Conservation (phyloP, 305 asterid genomes). For the Ajuga reptans region DNA sequence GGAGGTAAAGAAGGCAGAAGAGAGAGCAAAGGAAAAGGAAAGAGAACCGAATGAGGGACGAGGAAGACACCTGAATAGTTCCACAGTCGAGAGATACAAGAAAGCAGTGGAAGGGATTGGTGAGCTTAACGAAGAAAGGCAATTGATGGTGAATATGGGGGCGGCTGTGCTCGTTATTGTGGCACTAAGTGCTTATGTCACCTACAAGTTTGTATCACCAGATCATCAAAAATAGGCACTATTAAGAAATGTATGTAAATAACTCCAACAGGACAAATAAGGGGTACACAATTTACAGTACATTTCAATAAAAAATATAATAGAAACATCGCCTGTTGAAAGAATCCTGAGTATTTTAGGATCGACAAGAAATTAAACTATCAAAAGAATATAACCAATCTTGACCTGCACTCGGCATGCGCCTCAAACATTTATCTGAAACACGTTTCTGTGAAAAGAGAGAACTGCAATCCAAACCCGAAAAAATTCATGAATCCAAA, state of each 20-base stretch:
- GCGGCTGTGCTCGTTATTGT: constrained; percentile 53
- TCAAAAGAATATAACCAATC: background rate
- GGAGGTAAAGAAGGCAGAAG: background rate
- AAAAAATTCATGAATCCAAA: background rate
- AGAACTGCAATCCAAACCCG: background rate
- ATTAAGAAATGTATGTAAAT: background rate
- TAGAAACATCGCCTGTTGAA: too few relatives aligned
- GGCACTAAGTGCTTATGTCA: constrained; percentile 44
- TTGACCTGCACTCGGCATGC: background rate
- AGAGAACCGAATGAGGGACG: constrained; percentile 17
- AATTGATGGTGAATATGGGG: constrained; percentile 54
- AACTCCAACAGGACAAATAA: too few relatives aligned
- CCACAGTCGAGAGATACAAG: constrained; percentile 25
- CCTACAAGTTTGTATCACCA: constrained; percentile 29
- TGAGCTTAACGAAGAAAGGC: constrained; percentile 45
- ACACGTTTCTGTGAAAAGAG: background rate
- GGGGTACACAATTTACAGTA: too few relatives aligned
- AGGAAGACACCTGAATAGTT: background rate
- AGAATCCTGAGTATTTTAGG: background rate
- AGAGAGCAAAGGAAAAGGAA: background rate
- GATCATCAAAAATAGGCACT: constrained; percentile 16
- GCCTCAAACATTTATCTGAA: background rate
- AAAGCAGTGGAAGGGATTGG: constrained; percentile 31
- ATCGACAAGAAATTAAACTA: background rate
- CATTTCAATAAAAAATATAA: too few relatives aligned